Base-by-base conservation (phyloP, 768 basidiomycete species). In the Agaricus subrufescens region DNA sequence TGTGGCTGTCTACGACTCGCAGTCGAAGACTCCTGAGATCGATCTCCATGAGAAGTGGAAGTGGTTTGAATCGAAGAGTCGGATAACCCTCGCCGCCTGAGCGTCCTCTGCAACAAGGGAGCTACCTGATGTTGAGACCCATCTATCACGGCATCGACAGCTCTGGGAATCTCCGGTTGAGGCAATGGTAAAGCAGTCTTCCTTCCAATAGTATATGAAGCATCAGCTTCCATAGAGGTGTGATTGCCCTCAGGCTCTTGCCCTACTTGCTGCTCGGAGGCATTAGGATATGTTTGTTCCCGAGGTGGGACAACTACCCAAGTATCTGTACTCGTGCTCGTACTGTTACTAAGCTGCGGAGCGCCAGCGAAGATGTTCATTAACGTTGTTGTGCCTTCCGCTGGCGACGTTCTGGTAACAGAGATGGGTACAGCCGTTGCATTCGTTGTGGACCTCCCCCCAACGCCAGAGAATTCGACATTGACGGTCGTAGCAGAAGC, bases 331-430 rank as follows among this genome's bases (percentile, higher is more conserved):
- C 48, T 45, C 19, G 55, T 25, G 73, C 69, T 56, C 8, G 55
- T 45, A 30, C 47, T 56, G 14, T 26, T 25, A 42, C 3, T 71
- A 67, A 29, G 71, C 68, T 34, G 73, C 73, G 87, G 86, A 2
- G 93, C 94, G 38, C 96, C 96, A 0, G 94, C 96, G 63, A 98
- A 98, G 60, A 99, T 97, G 34, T 83, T 86, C 81, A 91, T 89
- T 27, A 95, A 72, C 52, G 73, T 77, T 26, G 58, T 46, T 43
- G 49, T 57, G 8, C 63, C 50, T 4, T 63, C 56, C 23, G 58
- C 30, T 44, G 56, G 40, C 7, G 42, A 6, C 26, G 56, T 50
- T 53, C 12, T 38, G 38, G 56, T 44, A 37, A 54, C 46, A 43
- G 40, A 39, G 40, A 42, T 15, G 65, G 69, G 37, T 7, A 66